phyloP scores from a whole-genome alignment of 345 rosid species.

The Ailanthus altissimus region DNA sequence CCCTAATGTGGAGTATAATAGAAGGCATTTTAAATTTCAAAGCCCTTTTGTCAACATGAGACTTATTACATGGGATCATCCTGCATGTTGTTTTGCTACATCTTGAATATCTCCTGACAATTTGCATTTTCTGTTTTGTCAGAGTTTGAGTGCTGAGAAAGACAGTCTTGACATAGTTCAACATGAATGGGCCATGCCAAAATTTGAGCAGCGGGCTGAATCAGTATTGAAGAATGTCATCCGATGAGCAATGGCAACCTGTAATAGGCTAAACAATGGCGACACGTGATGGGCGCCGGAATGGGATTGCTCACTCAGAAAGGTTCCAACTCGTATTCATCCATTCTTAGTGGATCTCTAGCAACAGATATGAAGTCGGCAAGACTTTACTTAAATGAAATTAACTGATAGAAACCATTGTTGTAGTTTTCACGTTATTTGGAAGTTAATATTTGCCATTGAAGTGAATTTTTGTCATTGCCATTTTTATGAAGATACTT shows the following conservation, averaged over 20 bases:
- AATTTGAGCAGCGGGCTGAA: constrained; percentile 91
- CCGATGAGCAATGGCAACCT: constrained; percentile 33
- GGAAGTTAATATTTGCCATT: not conserved
- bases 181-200: constrained; percentile 86
- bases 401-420: constrained; percentile 5
- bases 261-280: constrained; percentile 13
- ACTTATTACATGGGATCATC: not conserved
- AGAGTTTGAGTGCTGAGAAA: constrained; percentile 90
- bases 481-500: not conserved
- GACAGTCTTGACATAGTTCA: constrained; percentile 74
- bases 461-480: not conserved
- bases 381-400: not conserved
- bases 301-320: not conserved
- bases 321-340: not conserved
- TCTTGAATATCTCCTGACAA: not conserved
- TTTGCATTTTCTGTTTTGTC: constrained; percentile 15
- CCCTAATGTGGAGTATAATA: not conserved
- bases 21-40: not conserved
- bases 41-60: not conserved
- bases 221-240: constrained; percentile 73
- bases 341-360: not conserved
- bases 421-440: constrained; percentile 10
- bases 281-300: not conserved
- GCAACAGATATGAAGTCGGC: not conserved
- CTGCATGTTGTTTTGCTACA: not conserved